Base-by-base conservation (phyloP, 768 basidiomycete genomes). In the Tylopilus balloui region DNA sequence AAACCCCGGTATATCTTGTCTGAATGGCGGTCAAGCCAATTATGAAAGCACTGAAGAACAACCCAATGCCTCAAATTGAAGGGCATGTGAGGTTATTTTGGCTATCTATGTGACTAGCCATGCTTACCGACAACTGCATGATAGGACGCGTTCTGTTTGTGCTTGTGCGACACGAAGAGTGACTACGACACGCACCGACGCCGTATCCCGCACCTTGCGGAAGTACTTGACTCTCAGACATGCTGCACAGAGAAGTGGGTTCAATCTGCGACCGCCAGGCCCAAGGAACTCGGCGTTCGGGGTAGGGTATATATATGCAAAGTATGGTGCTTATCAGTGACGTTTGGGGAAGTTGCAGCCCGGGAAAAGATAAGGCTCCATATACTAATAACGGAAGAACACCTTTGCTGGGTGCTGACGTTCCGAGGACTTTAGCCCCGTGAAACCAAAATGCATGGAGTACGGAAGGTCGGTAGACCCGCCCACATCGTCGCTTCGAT, bases 141-240 rank as follows among this genome's bases (percentile, higher is more conserved):
- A 42, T 37, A 43, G n/a, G n/a, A n/a, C 42, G n/a, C 10, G 29
- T 34, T 54, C 32, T 51, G 50, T 43, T 10, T n/a, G 27, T 20
- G 41, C 8, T 28, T 17, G 15, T 25, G 32, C 15, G 10, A 51
- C 42, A 50, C 8, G 21, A 42, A 15, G 39, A 46, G 20, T 37
- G 45, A 36, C 47, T 21, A 28, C 12, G 17, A 14, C 24, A 63
- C 78, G 56, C 57, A 86, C 86, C 83, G 48, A 88, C 88, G 36
- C 89, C 89, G 74, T 91, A 92, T 29, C 90, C 89, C 13, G 87
- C 89, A 28, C 85, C 87, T 71, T 88, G 84, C 20, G 88, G 88
- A 43, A 90, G 74, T 21, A 84, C 68, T 43, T 67, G 54, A 37
- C 48, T 56, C 31, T 57, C 45, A 11, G 67, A 65, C 67, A 67